Conservation (phyloP, 495 filamentous ascomycete species). For the Sporormia fimetaria region DNA sequence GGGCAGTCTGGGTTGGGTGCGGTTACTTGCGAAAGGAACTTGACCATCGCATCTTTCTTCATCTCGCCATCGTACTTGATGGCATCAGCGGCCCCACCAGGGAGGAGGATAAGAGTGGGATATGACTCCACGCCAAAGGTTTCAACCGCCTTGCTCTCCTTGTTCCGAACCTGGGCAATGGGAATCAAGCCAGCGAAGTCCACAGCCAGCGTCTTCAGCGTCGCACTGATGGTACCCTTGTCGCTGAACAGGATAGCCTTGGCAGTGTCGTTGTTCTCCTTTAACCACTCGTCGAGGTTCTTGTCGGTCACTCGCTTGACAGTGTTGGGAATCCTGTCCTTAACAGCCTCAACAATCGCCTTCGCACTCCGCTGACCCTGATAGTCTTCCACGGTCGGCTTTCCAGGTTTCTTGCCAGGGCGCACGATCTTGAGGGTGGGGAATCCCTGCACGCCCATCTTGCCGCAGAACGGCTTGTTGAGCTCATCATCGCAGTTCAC, state of each 20-base stretch:
- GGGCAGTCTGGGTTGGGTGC: conserved; percentile 62
- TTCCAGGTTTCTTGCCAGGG: conserved; percentile 70
- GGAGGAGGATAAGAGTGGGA: conserved; percentile 71
- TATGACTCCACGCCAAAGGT: conserved; percentile 66
- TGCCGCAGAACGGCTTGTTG: conserved; percentile 81
- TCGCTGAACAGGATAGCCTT: conserved; percentile 93
- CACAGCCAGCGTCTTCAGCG: conserved; percentile 75
- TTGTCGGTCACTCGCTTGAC: conserved; percentile 73
- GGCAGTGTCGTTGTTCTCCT: conserved; percentile 56
- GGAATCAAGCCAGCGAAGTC: conserved; percentile 78
- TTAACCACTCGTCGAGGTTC: conserved; percentile 65
- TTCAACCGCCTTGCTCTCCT: conserved; percentile 59
- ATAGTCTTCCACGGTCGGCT: conserved; percentile 86
- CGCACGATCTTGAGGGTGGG: conserved; percentile 91
- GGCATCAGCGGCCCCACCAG: conserved; percentile 55
- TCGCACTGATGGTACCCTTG: conserved; percentile 74
- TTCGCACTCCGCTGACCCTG: conserved; percentile 70
- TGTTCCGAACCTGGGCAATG: conserved; percentile 77
- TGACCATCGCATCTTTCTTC: conserved; percentile 70
- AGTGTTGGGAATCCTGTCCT: conserved; percentile 80
- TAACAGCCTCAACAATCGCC: conserved; percentile 76
- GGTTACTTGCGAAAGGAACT: conserved; percentile 71
- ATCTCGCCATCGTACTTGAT: conserved; percentile 73
- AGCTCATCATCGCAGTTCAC: conserved; percentile 91
- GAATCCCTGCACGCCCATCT: conserved; percentile 89